Evolutionary conservation across 129 eudicot species (phyloP), one percentile per base, ranked within the genome.

Genomic region (Flaveria bidentis): DNA sequence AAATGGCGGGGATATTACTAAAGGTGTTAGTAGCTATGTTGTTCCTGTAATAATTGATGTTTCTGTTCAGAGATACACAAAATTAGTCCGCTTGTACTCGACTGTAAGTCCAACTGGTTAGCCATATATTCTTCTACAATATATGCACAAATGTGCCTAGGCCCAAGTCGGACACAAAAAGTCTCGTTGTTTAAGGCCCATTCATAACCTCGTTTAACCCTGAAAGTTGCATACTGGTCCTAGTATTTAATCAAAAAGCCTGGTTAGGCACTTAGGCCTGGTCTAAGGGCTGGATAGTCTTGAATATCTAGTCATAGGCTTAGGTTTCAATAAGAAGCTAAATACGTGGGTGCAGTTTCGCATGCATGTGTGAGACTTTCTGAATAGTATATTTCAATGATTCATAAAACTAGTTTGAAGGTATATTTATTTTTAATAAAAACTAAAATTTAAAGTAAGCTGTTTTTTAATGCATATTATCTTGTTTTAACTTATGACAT

Each of bases 31-130:
- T 66, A 91, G 96, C 8, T 89, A 87, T 74, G 89, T 86, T 69
- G 83, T 91, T 76, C 99, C 99, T 76, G 96, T 91, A 18, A 89
- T 95, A 71, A 78, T 89, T 82, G 99, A 95, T 86, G 99, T 95
- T 75, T 95, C 97, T 13, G 87, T 91, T 33, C 94, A 91, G 85
- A 78, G 84, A 36, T 89, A 84, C 78, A 91, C 94, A 49, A 95
- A 95, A 84, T 76, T 95, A 80, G 83, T 95, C 75, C 94, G 93
- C 30, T 80, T 95, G 76, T 95, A 95, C 74, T 95, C 99, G 41
- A 91, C 96, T 67, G 99, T 95, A 81, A 60, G 94, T 80, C 18
- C 50, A 78, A 11, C 42, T 74, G 39, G 51, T 52, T 9, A 58
- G 42, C 41, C 50, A 45, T 76, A 14, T 26, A 22, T 49, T 39